Percentiles rank a stretch among this genome's conserved stretches.
Conservation (phyloP, 2,329 filamentous ascomycete species). For the Pestalotiopsis sp. region DNA sequence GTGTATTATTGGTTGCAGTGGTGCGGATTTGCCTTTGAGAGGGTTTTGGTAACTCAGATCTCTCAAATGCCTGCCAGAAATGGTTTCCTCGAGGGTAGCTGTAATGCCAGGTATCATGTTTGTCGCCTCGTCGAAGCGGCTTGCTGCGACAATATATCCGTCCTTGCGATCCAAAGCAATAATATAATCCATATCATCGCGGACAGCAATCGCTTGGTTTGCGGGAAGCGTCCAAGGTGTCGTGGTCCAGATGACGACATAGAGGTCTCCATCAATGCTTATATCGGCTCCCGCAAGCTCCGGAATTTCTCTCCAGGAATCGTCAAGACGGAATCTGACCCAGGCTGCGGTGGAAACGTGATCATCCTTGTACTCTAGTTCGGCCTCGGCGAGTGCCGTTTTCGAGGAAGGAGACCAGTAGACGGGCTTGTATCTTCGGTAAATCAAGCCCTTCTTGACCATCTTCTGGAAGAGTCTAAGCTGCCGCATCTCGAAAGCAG, state of each 20-base stretch:
- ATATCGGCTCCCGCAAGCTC: conserved; percentile 40
- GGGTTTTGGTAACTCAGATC: conserved; percentile 71
- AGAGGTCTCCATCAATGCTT: conserved; percentile 54
- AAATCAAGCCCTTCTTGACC: conserved; percentile 73
- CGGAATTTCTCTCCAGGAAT: conserved; percentile 37
- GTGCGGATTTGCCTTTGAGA: conserved; percentile 61
- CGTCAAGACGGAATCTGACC: conserved; percentile 73
- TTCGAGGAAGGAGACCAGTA: conserved; percentile 83
- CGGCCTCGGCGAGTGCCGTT: conserved; percentile 81
- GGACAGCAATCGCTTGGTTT: conserved; percentile 86
- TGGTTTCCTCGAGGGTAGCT: conserved; percentile 46
- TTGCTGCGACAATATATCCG: conserved; percentile 72
- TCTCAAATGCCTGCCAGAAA: conserved; percentile 68
- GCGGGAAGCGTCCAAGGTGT: conserved; percentile 97
- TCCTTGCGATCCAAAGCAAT: conserved; percentile 61
- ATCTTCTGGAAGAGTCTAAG: conserved; percentile 75
- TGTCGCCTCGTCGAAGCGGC: conserved; percentile 64
- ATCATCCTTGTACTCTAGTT: conserved; percentile 80
- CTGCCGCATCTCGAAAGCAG: conserved; percentile 73
- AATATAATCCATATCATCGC: conserved; percentile 73
- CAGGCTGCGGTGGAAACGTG: conserved; percentile 76
- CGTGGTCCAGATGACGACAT: conserved; percentile 96
- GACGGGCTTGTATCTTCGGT: conserved; percentile 78
- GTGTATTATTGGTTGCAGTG: conserved; percentile 71
- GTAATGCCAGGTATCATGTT: conserved; percentile 51